Percentiles rank a stretch among this genome's conserved stretches.
These are phyloP conservation scores for Strobilomyces confusus DNA, from an alignment of 768 basidiomycete species.

Conservation along the genomic window DNA sequence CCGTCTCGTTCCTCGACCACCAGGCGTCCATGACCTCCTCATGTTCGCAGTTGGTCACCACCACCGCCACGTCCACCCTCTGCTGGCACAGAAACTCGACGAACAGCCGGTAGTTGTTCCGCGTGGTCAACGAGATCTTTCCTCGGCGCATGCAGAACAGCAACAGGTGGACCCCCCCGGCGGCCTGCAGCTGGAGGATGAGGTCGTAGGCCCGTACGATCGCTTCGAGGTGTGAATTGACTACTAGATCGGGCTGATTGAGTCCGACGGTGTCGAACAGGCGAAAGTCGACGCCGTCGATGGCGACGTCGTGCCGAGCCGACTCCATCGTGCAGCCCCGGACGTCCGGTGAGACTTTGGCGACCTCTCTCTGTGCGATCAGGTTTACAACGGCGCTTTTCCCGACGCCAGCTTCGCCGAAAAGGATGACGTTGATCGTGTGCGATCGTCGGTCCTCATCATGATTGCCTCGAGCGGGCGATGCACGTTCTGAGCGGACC, in stretches of 20 bases:
- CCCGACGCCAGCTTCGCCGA: slow-evolving; percentile 1
- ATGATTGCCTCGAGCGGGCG: not conserved
- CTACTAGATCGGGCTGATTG: not conserved
- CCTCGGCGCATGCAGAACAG: not conserved
- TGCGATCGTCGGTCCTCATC: not conserved
- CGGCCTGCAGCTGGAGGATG: not conserved
- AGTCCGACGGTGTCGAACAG: not conserved
- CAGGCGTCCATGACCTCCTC: not conserved
- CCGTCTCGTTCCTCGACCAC: not conserved
- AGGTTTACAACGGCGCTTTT: slow-evolving; percentile 3
- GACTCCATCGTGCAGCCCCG: not conserved
- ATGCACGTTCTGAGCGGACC: not conserved
- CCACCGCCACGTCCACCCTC: not conserved
- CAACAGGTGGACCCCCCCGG: not conserved
- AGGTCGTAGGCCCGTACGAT: not conserved
- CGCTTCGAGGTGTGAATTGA: not conserved
- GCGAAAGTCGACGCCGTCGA: not conserved
- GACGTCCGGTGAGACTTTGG: not conserved
- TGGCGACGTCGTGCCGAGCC: not conserved
- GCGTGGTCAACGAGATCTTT: not conserved
- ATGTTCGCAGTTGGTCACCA: not conserved
- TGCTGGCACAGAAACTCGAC: not conserved
- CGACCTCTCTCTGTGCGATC: not conserved
- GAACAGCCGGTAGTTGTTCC: not conserved
- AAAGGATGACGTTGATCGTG: not conserved